Evolutionary conservation across 116 monocot species (phyloP).

Genomic region (Cymodocea nodosa): DNA sequence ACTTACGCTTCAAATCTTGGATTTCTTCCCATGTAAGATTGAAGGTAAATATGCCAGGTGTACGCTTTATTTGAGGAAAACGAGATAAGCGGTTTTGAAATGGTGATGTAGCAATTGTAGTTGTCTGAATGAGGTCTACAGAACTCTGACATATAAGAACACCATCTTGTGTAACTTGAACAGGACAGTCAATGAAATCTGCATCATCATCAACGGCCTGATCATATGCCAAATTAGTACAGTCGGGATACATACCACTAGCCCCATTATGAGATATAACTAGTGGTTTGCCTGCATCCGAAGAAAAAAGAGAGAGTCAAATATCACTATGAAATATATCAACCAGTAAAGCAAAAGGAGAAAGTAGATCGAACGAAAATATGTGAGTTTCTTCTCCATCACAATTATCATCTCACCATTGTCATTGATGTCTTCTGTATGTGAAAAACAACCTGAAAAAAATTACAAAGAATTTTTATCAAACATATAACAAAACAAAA

Average conservation of each 20-base stretch:
- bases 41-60: constrained; percentile 62
- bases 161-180: constrained; percentile 77
- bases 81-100: constrained; percentile 11
- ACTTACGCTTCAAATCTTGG: constrained; percentile 62
- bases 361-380: no score
- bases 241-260: constrained; percentile 64
- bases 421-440: background rate
- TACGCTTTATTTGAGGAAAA: constrained; percentile 39
- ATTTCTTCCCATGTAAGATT: constrained; percentile 81
- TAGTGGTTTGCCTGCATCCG: constrained; percentile 38
- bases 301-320: background rate
- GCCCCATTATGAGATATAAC: constrained; percentile 76
- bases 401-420: background rate
- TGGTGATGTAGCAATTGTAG: constrained; percentile 31
- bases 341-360: no score
- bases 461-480: no score
- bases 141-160: constrained; percentile 64
- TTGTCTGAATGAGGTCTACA: constrained; percentile 47
- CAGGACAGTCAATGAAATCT: constrained; percentile 80
- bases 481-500: no score
- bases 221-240: constrained; percentile 82
- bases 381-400: background rate
- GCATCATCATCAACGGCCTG: constrained; percentile 64
- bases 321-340: no score
- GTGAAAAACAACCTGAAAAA: no score